Base-by-base conservation (phyloP, 1,284 basidiomycete species). In the Fomitopsis betulina region DNA sequence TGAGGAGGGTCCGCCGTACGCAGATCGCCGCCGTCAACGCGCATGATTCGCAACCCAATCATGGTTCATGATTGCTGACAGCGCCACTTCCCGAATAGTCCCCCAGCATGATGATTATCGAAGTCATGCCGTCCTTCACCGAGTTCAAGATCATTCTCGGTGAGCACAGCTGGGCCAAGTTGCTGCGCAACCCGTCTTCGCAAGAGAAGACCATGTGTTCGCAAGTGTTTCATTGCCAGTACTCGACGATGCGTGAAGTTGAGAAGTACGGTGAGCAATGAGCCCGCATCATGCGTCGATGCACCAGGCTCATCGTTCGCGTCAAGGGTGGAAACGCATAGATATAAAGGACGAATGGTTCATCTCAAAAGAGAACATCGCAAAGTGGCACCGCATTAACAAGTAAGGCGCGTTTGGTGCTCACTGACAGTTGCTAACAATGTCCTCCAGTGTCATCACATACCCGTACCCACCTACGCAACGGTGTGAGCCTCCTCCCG, bases 41-140 rank as follows among this genome's bases (percentile, higher is more conserved):
- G 23, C 15, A 43, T 53, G 45, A 47, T 54, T 53, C 30, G 27
- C 45, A 27, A 25, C 3, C 3, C 45, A 10, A 30, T 23, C 25
- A 17, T 30, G 10, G 27, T 8, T 13, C 25, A 23, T 13, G 23
- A 9, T 45, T 12, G 21, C 42, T 47, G 19, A 30, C 27, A 27
- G 13, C 15, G 5, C 12, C 1, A 30, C 25, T 23, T 21, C n/a
- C 19, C 30, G 9, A 50, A 43, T 61, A 89, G 86, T 78, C 85
- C 1, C 78, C 80, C n/a, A 83, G 79, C 42, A 85, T 84, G 75
- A 79, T 89, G 37, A 75, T 90, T 35, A 75, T 89, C 49, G 86
- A 89, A 59, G 70, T 89, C 55, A 71, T 72, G 25, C 77, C 79
- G 8, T 62, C 67, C 0, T 76, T 70, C 51, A 54, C 65, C 0